phyloP scores from a whole-genome alignment of 192 early-diverging fungal species.

The Phlyctochytrium bullatum region DNA sequence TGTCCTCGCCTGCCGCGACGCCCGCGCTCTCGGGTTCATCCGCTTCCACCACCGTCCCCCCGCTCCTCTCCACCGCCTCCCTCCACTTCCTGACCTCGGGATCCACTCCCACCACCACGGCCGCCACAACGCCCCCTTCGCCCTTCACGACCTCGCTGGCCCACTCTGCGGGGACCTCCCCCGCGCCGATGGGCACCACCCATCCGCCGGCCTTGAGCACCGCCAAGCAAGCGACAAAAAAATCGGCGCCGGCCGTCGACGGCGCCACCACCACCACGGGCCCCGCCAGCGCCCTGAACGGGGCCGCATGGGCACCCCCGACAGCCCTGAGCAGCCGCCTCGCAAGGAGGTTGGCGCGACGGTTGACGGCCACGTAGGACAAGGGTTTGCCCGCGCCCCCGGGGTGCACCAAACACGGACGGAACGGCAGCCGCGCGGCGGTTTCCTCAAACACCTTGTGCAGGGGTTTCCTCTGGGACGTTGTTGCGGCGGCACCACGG shows the following conservation, averaged over 20 bases:
- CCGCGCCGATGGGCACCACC: background rate
- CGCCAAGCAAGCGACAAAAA: background rate
- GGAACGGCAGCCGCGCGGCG: background rate
- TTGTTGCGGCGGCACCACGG: background rate
- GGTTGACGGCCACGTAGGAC: background rate
- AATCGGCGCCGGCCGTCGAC: background rate
- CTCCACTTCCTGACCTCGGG: background rate
- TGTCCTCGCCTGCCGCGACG: too few relatives aligned
- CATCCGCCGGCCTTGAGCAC: background rate
- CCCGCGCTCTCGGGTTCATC: background rate
- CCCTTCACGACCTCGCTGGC: background rate
- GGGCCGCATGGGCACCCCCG: background rate
- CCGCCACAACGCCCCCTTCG: background rate
- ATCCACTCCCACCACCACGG: background rate
- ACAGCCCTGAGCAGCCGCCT: background rate
- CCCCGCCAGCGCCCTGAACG: background rate
- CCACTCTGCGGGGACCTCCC: background rate
- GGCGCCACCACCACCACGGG: background rate
- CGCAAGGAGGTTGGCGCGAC: background rate
- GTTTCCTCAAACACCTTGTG: background rate
- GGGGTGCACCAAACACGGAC: background rate
- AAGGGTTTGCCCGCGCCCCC: background rate
- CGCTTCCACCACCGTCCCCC: background rate
- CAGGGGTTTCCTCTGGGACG: background rate
- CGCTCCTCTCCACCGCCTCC: background rate